A percentile compares a stretch with the other conserved stretches of the same genome.
phyloP scores from a whole-genome alignment of 2,329 filamentous ascomycete genomes.

The Exutisphaerella laricina region DNA sequence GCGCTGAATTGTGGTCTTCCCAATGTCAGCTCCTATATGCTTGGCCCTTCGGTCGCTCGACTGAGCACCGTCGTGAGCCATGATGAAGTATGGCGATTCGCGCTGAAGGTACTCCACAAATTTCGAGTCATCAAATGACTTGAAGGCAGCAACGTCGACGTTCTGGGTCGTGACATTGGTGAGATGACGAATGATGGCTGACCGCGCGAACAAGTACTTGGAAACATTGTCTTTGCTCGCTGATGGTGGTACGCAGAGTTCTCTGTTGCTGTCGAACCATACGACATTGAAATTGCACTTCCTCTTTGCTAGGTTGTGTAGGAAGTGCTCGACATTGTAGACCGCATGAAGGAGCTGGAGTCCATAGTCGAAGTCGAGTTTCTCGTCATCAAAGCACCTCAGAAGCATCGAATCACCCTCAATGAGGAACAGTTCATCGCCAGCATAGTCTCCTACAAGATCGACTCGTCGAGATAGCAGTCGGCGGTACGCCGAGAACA shows the following conservation, averaged over 20 bases:
- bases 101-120: slow-evolving; percentile 53
- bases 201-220: slow-evolving; percentile 59
- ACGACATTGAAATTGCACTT: slow-evolving; percentile 66
- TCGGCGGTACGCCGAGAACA: slow-evolving; percentile 35
- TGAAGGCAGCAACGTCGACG: slow-evolving; percentile 46
- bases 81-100: slow-evolving; percentile 59
- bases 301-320: slow-evolving; percentile 54
- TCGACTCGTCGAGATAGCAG: slow-evolving; percentile 50
- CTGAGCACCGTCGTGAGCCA: slow-evolving; percentile 59
- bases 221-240: slow-evolving; percentile 31
- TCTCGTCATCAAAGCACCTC: slow-evolving; percentile 56
- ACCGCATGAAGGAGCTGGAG: slow-evolving; percentile 68
- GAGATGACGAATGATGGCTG: slow-evolving; percentile 61
- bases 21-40: slow-evolving; percentile 13
- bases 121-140: slow-evolving; percentile 42
- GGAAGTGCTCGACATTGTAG: slow-evolving; percentile 62
- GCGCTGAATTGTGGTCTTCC: slow-evolving; percentile 14
- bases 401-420: slow-evolving; percentile 68
- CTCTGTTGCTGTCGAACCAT: slow-evolving; percentile 58
- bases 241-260: slow-evolving; percentile 51
- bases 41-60: slow-evolving; percentile 22
- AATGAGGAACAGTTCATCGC: slow-evolving; percentile 65
- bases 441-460: slow-evolving; percentile 69
- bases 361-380: slow-evolving; percentile 61
- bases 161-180: slow-evolving; percentile 39